phyloP scores from a whole-genome alignment of 2,329 filamentous ascomycete species.

The Colletotrichum falcatum region DNA sequence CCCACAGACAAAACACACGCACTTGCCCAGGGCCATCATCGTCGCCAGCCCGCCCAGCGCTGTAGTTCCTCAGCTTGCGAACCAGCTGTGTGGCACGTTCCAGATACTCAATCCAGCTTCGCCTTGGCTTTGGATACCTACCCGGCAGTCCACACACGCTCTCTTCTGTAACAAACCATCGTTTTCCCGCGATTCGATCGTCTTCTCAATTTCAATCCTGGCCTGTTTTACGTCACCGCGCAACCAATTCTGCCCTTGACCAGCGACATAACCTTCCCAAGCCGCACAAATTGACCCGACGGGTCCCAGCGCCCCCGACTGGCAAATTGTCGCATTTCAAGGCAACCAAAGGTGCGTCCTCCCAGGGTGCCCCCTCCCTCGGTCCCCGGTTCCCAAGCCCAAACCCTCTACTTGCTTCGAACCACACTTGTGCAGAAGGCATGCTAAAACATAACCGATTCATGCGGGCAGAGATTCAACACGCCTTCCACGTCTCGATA shows the following conservation, averaged over 20 bases:
- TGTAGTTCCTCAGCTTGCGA: constrained; percentile 12
- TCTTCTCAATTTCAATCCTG: constrained; percentile 1
- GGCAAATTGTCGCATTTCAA: constrained; percentile 19
- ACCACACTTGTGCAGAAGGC: constrained; percentile 35
- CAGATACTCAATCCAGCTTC: constrained; percentile 16
- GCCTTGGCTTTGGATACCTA: constrained; percentile 31
- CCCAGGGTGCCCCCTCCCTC: constrained; percentile 29
- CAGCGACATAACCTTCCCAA: constrained; percentile 11
- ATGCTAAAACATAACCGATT: constrained; percentile 43
- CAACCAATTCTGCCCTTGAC: constrained; percentile 19
- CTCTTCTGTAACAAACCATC: constrained; percentile 22
- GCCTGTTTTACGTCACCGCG: constrained; percentile 19
- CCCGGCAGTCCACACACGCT: constrained; percentile 16
- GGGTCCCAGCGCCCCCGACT: neutral
- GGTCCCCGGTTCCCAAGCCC: constrained; percentile 24
- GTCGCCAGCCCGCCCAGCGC: constrained; percentile 17
- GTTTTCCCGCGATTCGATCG: constrained; percentile 18
- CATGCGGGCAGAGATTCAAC: constrained; percentile 41
- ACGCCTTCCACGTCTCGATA: constrained; percentile 18
- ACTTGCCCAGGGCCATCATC: constrained; percentile 21
- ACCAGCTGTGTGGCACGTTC: constrained; percentile 18
- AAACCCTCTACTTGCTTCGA: constrained; percentile 32
- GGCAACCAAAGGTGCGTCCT: constrained; percentile 26
- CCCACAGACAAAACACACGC: constrained; percentile 28
- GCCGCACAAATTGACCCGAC: neutral